Evolutionary conservation across 352 stramenopile species (phyloP).

Genomic region (Phytophthora citrophthora): DNA sequence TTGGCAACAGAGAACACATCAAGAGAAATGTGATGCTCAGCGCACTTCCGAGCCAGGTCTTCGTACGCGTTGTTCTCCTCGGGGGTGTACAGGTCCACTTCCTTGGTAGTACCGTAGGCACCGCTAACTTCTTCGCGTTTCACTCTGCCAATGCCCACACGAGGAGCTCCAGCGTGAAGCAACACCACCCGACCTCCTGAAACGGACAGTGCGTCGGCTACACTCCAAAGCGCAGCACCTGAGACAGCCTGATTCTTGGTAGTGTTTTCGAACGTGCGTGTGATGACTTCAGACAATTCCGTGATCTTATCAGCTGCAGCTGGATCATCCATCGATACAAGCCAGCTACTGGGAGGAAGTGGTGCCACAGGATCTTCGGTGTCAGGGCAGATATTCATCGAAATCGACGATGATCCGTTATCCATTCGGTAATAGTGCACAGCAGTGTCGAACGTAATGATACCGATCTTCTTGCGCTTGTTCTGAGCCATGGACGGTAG

Average conservation of each 20-base stretch:
- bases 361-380: constrained; percentile 82
- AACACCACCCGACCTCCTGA: constrained; percentile 74
- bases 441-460: constrained; percentile 85
- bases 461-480: constrained; percentile 89
- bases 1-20: constrained; percentile 89
- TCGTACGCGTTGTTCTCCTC: constrained; percentile 78
- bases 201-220: constrained; percentile 70
- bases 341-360: constrained; percentile 76
- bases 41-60: constrained; percentile 65
- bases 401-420: constrained; percentile 58
- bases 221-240: constrained; percentile 77
- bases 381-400: constrained; percentile 79
- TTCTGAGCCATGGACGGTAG: constrained; percentile 78
- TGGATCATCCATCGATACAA: constrained; percentile 84
- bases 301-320: constrained; percentile 73
- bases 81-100: constrained; percentile 85
- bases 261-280: constrained; percentile 67
- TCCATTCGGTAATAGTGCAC: constrained; percentile 91
- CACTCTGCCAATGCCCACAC: constrained; percentile 75
- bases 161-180: constrained; percentile 78
- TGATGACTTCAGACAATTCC: constrained; percentile 73
- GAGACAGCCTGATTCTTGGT: constrained; percentile 84
- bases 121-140: constrained; percentile 84
- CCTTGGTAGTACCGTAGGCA: constrained; percentile 84
- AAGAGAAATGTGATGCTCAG: constrained; percentile 82